Base-by-base conservation (phyloP, 768 basidiomycete genomes). In the Suillus weaverae region DNA sequence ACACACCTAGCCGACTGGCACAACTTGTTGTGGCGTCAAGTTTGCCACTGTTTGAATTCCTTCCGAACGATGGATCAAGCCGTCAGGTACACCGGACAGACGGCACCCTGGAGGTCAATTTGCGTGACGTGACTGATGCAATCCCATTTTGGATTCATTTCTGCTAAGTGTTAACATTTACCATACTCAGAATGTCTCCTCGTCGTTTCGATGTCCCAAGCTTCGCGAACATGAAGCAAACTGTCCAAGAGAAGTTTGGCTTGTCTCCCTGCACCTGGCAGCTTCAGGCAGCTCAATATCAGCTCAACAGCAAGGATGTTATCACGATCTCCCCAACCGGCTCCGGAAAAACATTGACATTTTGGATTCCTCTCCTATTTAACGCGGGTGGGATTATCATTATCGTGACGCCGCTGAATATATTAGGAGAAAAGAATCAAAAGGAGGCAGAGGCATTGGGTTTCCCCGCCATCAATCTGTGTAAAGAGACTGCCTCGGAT, bases 331-430 rank as follows among this genome's bases (percentile, higher is more conserved):
- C 67, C 20, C 62, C 64, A 6, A 66, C 63, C 4, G 61, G 66
- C n/a, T 62, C 61, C 3, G 41, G 67, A 5, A 68, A 67, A 54
- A 66, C 65, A 18, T 14, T 66, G 1, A 55, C 51, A 13, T 67
- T 68, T 55, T 68, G 66, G 66, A 60, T 67, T 50, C 66, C 66
- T 30, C 32, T 67, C 16, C 32, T 51, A 30, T 66, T 67, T 44
- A 67, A 68, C 26, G 54, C 26, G n/a, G 26, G 38, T 35, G 61
- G 67, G 39, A 66, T 67, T 44, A 53, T 51, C 26, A 60, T 66
- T 14, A 46, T 67, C 35, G 44, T 75, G 33, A 66, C 60, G 4
- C 62, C 67, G 14, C 60, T 69, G 20, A 68, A 64, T 33, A 38
- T 62, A 13, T 63, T 69, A 11, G 68, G 56, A 20, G 68, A 61